Evolutionary conservation across 305 asterid species (phyloP).

Genomic region (Rubia peregrina): DNA sequence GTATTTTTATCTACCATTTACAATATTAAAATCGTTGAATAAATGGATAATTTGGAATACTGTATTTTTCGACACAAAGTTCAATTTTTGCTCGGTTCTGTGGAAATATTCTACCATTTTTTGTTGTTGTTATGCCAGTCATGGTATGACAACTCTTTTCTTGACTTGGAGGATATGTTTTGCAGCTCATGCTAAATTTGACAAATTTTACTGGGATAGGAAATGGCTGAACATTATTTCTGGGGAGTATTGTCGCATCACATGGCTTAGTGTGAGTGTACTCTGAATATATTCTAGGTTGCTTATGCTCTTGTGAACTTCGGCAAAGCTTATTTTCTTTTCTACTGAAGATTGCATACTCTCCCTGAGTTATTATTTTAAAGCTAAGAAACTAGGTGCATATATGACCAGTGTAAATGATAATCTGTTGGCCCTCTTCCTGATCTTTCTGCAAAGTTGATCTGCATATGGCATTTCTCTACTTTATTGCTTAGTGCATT

Average conservation of each 20-base stretch:
- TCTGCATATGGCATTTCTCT: not conserved
- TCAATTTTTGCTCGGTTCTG: not conserved
- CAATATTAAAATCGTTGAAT: not conserved
- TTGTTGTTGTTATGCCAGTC: not conserved
- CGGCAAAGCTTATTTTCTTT: not conserved
- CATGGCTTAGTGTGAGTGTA: not conserved
- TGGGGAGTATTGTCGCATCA: too few species aligned
- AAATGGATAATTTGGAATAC: too few species aligned
- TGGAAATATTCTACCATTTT: not conserved
- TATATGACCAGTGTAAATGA: not conserved
- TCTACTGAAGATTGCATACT: not conserved
- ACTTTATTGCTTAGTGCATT: not conserved
- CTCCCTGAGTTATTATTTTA: not conserved
- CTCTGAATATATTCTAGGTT: not conserved
- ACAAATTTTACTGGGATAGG: too few species aligned
- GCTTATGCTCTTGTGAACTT: too few species aligned
- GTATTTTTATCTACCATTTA: not conserved
- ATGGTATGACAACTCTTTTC: not conserved
- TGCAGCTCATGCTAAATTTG: not conserved
- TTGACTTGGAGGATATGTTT: not conserved
- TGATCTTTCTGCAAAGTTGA: not conserved
- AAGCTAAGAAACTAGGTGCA: not conserved
- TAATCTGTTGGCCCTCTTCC: not conserved
- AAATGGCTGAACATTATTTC: too few species aligned
- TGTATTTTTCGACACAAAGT: too few species aligned